Base-by-base conservation (phyloP, 305 asterid species). In the Fraxinus sp. region DNA sequence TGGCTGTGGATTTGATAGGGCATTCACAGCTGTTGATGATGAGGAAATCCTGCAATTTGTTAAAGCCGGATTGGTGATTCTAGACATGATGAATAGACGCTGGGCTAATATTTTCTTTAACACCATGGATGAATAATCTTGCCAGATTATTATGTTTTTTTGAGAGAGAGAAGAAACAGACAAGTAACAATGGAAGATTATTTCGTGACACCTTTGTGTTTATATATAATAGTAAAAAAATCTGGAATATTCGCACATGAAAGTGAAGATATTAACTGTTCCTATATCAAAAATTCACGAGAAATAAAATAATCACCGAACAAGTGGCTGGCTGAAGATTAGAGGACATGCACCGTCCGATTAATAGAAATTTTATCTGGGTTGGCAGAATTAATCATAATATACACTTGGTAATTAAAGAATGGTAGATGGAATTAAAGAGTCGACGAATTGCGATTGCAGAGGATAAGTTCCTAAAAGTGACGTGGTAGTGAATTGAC, bases 1-100 rank as follows among this genome's bases (percentile, higher is more conserved):
- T 44, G 78, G 4, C 79, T 8, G 68, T 30, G 20, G 85, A 33
- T 77, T 82, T 7, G 57, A 11, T 7, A 84, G 81, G 37, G 90
- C 90, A 55, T 66, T 79, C 35, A 72, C 85, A 5, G 92, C 88
- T 70, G 88, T 9, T 64, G 86, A 83, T 1, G 90, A 84, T 0
- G 81, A 49, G 36, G 89, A 87, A 24, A 87, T 81, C 77, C 88
- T 90, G 87, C 85, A 84, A 78, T 78, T 87, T 22, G 87, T 86
- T 14, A 84, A 16, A 74, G 86, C 78, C 1, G 89, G 81, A 62
- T 79, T 81, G 7, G 85, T 20, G 71, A 84, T 80, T 20, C 88
- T 81, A 1, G 90, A 87, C 41, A 87, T 79, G 77, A 86, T 81
- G 81, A 81, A 83, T 24, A 89, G 80, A 81, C 92, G 89, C 0